Percentiles rank a stretch among this genome's conserved stretches.
Evolutionary conservation across 139 green algal genomes (phyloP).

Genomic region (Asterochloris erici): DNA sequence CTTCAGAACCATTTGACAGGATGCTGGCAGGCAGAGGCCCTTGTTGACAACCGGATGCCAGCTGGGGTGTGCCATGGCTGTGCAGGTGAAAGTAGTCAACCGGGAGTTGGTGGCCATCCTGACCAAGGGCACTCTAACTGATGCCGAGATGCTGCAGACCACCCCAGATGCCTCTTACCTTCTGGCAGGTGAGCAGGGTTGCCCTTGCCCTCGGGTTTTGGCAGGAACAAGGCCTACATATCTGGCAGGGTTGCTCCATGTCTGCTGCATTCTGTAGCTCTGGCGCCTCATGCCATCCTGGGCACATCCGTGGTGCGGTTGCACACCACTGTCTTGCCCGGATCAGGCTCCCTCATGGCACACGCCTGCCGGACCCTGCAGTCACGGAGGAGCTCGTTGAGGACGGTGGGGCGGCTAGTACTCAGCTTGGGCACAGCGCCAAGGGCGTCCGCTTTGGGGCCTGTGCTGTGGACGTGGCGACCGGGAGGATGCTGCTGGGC

Average conservation of each 20-base stretch:
- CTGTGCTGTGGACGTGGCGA: conserved; percentile 72
- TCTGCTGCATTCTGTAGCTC: background rate
- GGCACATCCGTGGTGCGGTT: background rate
- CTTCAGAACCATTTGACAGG: too few species aligned
- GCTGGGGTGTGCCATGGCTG: background rate
- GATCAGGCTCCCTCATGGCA: background rate
- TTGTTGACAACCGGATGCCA: background rate
- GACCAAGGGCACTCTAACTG: conserved; percentile 83
- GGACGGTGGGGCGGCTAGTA: too few species aligned
- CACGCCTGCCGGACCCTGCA: background rate
- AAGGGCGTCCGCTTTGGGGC: conserved; percentile 42
- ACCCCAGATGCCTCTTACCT: conserved; percentile 62
- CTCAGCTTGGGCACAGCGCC: background rate
- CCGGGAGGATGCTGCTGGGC: conserved; percentile 62
- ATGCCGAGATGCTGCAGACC: conserved; percentile 81
- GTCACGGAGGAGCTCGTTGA: background rate
- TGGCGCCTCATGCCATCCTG: background rate
- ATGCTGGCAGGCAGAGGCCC: background rate
- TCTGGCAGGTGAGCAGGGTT: conserved; percentile 39
- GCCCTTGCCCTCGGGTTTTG: background rate
- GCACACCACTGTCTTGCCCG: background rate
- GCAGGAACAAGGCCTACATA: too few species aligned
- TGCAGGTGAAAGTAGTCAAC: conserved; percentile 65
- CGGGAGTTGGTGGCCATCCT: conserved; percentile 86
- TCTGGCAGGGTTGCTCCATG: too few species aligned